Conservation (phyloP, 148 eudicot genomes). For the Rhododendron molle region DNA sequence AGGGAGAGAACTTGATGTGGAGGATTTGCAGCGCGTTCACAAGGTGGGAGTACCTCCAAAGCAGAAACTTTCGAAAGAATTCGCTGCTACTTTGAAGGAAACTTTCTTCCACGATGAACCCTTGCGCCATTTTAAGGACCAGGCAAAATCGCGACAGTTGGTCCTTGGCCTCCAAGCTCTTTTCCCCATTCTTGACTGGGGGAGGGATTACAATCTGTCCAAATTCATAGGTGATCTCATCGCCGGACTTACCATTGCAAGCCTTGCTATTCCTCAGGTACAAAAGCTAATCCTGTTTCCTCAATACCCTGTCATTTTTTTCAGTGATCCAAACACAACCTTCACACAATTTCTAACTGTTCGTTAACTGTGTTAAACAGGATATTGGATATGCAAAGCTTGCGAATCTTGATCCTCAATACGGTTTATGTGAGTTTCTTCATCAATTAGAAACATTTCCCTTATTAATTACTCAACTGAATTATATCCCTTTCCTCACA, state of each 20-base stretch:
- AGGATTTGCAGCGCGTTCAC: slow-evolving; percentile 32
- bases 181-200: slow-evolving; percentile 88
- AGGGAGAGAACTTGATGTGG: not conserved
- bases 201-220: slow-evolving; percentile 44
- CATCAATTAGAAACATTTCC: not conserved
- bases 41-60: slow-evolving; percentile 61
- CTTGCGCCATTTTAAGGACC: slow-evolving; percentile 54
- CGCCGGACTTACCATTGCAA: slow-evolving; percentile 87
- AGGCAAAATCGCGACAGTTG: slow-evolving; percentile 35
- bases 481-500: not conserved
- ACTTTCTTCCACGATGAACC: slow-evolving; percentile 81
- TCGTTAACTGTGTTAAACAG: slow-evolving; percentile 27
- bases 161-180: slow-evolving; percentile 50
- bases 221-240: slow-evolving; percentile 69
- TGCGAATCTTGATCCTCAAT: slow-evolving; percentile 58
- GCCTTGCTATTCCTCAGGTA: slow-evolving; percentile 93
- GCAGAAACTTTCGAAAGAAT: slow-evolving; percentile 40
- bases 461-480: not conserved
- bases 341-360: not conserved
- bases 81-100: slow-evolving; percentile 41
- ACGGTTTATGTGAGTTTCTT: slow-evolving; percentile 55
- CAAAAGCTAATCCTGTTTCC: not conserved
- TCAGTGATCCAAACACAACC: not conserved
- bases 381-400: slow-evolving; percentile 88
- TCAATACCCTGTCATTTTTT: not conserved